Percentiles rank a stretch among this genome's conserved stretches.
These are phyloP conservation scores for Gastrolobium villosum DNA, from an alignment of 306 rosid species.

Conservation along the genomic window DNA sequence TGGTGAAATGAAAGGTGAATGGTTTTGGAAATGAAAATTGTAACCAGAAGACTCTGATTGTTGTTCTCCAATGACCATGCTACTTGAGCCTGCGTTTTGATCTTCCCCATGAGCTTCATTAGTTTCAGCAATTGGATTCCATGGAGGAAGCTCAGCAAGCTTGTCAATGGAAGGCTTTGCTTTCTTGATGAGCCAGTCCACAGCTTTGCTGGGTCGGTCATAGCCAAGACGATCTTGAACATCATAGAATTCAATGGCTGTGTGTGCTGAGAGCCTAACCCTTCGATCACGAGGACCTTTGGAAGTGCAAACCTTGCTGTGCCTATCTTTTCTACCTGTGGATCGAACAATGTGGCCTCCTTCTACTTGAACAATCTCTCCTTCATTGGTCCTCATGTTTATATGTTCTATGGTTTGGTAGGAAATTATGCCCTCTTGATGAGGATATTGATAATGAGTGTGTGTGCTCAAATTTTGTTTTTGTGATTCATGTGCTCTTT, in stretches of 20 bases:
- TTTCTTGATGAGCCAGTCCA: constrained; percentile 91
- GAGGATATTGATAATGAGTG: constrained; percentile 27
- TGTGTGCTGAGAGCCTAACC: constrained; percentile 80
- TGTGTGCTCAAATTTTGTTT: constrained; percentile 35
- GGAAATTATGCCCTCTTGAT: constrained; percentile 44
- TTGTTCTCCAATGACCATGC: constrained; percentile 42
- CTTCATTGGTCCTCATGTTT: constrained; percentile 66
- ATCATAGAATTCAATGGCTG: constrained; percentile 90
- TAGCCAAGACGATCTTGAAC: constrained; percentile 90
- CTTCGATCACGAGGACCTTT: constrained; percentile 86
- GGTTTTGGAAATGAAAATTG: constrained; percentile 56
- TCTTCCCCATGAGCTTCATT: constrained; percentile 30
- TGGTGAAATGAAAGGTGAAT: constrained; percentile 52
- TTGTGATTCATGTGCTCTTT: constrained; percentile 36
- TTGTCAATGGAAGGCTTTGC: constrained; percentile 79
- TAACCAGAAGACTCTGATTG: constrained; percentile 58
- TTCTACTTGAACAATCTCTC: constrained; percentile 80
- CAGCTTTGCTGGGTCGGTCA: constrained; percentile 88
- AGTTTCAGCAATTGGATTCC: constrained; percentile 48
- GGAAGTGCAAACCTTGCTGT: constrained; percentile 82
- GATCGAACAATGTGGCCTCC: constrained; percentile 90
- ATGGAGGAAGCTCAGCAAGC: constrained; percentile 79
- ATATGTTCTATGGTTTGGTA: constrained; percentile 39
- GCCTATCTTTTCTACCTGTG: constrained; percentile 75
- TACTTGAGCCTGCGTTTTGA: constrained; percentile 48